Evolutionary conservation across 1,284 basidiomycete species (phyloP).

Genomic region (Trichosporon sp.): DNA sequence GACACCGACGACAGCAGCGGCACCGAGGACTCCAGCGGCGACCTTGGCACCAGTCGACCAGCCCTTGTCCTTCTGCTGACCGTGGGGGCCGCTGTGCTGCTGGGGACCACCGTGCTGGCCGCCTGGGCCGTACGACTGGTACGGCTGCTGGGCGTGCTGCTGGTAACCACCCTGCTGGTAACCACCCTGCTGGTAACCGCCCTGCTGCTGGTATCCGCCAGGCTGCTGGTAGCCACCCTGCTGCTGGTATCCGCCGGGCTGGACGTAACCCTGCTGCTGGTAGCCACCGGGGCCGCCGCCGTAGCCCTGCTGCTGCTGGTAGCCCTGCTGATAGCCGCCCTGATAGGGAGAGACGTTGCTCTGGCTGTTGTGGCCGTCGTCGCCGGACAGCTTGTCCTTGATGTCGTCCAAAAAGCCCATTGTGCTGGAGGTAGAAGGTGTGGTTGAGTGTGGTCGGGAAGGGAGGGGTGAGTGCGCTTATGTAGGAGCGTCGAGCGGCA

Average conservation of each 20-base stretch:
- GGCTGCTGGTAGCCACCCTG: neutral
- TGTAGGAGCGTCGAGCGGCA: neutral
- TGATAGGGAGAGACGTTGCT: constrained; percentile 4
- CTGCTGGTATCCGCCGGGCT: constrained; percentile 13
- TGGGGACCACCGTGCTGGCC: too few species aligned
- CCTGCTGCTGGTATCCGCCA: neutral
- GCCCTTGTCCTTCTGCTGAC: neutral
- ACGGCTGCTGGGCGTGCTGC: constrained; percentile 11
- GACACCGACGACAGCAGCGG: constrained; percentile 2
- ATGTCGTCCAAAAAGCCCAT: constrained; percentile 16
- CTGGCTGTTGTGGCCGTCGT: neutral
- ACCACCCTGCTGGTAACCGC: constrained; percentile 1
- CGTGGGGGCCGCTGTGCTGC: neutral
- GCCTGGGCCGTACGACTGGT: neutral
- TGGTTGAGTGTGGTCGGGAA: neutral
- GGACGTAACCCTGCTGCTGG: neutral
- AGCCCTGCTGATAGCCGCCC: constrained; percentile 10
- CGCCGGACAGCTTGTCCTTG: constrained; percentile 10
- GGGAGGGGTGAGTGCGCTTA: neutral
- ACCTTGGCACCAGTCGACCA: constrained; percentile 9
- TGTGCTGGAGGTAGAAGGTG: neutral
- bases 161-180: constrained; percentile 4
- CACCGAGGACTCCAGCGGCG: constrained; percentile 10
- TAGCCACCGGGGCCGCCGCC: neutral
- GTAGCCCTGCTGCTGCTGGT: constrained; percentile 1